phyloP scores from a whole-genome alignment of 257 asterid species.

The Solanum medicagineum region DNA sequence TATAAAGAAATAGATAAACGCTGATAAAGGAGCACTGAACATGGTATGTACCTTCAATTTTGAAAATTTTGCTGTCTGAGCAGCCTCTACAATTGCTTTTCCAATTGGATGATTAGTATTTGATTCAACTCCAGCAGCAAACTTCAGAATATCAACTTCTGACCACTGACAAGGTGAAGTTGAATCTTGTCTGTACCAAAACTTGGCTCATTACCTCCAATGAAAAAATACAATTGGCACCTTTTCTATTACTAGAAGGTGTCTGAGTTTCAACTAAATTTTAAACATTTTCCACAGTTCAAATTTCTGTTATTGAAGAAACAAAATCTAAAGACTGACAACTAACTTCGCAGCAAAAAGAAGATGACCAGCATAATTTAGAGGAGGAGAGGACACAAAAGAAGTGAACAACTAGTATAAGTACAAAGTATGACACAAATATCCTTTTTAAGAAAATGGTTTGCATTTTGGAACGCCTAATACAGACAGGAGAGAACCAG shows the following conservation, averaged over 20 bases:
- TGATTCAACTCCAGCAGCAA: slow-evolving; percentile 95
- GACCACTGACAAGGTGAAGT: slow-evolving; percentile 43
- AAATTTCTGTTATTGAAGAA: not conserved
- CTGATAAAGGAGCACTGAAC: not conserved
- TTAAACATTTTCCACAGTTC: not conserved
- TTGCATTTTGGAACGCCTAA: not conserved
- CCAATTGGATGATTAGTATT: slow-evolving; percentile 97
- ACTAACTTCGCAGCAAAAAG: not conserved
- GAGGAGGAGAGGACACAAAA: not conserved
- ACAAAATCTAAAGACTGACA: not conserved
- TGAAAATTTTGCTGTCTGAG: slow-evolving; percentile 45
- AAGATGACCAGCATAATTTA: not conserved
- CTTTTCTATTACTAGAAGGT: not conserved
- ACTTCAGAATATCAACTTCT: slow-evolving; percentile 63
- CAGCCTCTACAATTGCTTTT: slow-evolving; percentile 90
- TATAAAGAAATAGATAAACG: not conserved
- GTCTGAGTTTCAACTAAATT: not conserved
- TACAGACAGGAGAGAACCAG: not conserved
- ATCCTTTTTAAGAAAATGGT: not conserved
- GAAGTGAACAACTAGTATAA: not conserved
- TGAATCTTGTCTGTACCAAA: slow-evolving; percentile 47
- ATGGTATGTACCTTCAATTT: slow-evolving; percentile 37
- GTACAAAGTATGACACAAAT: too few species aligned
- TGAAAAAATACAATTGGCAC: not conserved
- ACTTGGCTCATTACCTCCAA: slow-evolving; percentile 7